Evolutionary conservation across 495 filamentous ascomycete species (phyloP).

Genomic region (Hypoxylon lienhwacheense): DNA sequence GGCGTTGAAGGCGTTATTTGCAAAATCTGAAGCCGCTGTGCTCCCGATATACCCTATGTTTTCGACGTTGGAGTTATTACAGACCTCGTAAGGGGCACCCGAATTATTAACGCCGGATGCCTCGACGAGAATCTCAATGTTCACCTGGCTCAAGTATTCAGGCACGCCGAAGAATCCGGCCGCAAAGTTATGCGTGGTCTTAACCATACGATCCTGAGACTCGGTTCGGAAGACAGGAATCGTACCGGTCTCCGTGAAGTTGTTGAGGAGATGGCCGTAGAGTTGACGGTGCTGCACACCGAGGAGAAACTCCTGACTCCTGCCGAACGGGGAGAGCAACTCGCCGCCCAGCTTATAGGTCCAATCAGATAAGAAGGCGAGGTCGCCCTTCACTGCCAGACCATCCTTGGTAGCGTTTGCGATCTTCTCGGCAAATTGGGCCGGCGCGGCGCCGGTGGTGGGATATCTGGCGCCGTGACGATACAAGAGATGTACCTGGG

Average conservation of each 20-base stretch:
- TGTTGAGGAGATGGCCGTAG: conserved; percentile 49
- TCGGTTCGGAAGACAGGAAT: conserved; percentile 45
- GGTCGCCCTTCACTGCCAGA: conserved; percentile 48
- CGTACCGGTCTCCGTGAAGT: conserved; percentile 40
- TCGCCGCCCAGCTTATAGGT: conserved; percentile 56
- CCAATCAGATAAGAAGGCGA: conserved; percentile 56
- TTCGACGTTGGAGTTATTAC: conserved; percentile 39
- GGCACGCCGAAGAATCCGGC: conserved; percentile 47
- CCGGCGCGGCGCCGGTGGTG: conserved; percentile 30
- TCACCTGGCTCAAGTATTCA: conserved; percentile 41
- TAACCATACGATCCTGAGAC: conserved; percentile 43
- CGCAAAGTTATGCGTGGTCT: conserved; percentile 46
- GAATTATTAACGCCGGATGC: conserved; percentile 36
- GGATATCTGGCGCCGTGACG: conserved; percentile 39
- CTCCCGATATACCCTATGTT: conserved; percentile 37
- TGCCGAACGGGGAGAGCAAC: conserved; percentile 52
- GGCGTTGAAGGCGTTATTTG: conserved; percentile 28
- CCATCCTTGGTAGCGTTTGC: conserved; percentile 31
- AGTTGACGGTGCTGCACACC: conserved; percentile 47
- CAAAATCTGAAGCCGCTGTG: conserved; percentile 31
- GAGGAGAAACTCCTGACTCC: conserved; percentile 42
- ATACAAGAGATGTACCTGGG: conserved; percentile 52
- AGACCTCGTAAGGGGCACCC: conserved; percentile 39
- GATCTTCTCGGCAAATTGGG: conserved; percentile 37
- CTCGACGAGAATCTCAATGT: conserved; percentile 44